Percentiles rank a stretch among this genome's conserved stretches.
phyloP scores from a whole-genome alignment of 2,329 filamentous ascomycete species.

The Clonostachys chloroleuca region DNA sequence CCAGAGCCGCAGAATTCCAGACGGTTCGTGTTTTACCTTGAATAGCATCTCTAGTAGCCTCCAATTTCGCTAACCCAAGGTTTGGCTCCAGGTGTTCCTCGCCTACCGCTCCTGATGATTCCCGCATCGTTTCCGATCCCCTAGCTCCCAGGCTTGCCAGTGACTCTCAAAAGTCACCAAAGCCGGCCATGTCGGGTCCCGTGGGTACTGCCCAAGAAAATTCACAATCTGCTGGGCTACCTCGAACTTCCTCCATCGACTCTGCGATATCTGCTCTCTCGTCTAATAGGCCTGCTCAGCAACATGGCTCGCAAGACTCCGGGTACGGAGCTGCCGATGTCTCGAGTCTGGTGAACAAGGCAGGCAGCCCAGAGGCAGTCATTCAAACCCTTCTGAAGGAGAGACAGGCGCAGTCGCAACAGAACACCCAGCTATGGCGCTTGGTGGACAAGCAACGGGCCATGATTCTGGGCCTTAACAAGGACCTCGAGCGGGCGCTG shows the following conservation, averaged over 20 bases:
- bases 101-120: constrained; percentile 40
- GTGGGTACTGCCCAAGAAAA: constrained; percentile 29
- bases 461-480: constrained; percentile 91
- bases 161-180: constrained; percentile 29
- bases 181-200: constrained; percentile 41
- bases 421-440: constrained; percentile 92
- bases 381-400: constrained; percentile 87
- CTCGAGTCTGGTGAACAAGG: constrained; percentile 71
- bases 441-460: constrained; percentile 93
- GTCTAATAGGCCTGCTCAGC: constrained; percentile 46
- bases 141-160: constrained; percentile 35
- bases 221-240: constrained; percentile 29
- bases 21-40: constrained; percentile 2
- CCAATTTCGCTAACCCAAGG: too few relatives aligned
- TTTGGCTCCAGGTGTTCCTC: constrained; percentile 14
- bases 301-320: constrained; percentile 49
- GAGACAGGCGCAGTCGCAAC: constrained; percentile 81
- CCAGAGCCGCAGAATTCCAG: constrained; percentile 22
- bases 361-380: constrained; percentile 84
- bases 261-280: constrained; percentile 83
- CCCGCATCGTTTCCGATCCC: constrained; percentile 36
- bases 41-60: too few relatives aligned
- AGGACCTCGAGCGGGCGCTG: constrained; percentile 83
- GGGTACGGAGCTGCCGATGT: constrained; percentile 69
- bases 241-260: constrained; percentile 85